Conservation (phyloP, 108 stramenopile genomes). For the Pseudonitzschia pungens region DNA sequence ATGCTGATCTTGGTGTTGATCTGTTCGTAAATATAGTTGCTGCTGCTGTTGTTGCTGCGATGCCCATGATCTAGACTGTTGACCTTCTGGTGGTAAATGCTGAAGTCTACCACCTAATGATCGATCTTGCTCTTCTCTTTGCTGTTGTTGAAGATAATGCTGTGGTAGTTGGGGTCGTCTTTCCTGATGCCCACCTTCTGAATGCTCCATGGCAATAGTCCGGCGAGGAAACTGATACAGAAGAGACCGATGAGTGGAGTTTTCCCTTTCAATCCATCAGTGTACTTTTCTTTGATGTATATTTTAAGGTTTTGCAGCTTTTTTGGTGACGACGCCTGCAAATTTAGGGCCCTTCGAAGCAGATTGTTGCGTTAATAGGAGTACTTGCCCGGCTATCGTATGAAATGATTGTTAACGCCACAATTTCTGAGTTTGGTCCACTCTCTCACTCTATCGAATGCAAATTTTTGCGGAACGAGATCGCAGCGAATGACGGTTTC, state of each 20-base stretch:
- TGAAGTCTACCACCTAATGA: slow-evolving; percentile 15
- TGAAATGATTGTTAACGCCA: not conserved
- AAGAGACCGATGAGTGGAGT: slow-evolving; percentile 3
- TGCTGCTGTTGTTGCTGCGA: slow-evolving; percentile 27
- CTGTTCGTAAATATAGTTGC: slow-evolving; percentile 14
- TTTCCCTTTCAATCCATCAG: slow-evolving; percentile 17
- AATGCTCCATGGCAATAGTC: slow-evolving; percentile 37
- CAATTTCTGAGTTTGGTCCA: not conserved
- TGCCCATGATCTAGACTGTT: slow-evolving; percentile 16
- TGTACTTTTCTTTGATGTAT: slow-evolving; percentile 9
- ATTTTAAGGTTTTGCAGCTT: not conserved
- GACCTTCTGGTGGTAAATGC: slow-evolving; percentile 7
- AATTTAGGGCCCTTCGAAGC: not conserved
- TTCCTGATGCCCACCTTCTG: slow-evolving; percentile 30
- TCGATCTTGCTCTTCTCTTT: slow-evolving; percentile 24
- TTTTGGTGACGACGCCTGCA: not conserved
- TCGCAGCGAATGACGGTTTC: not conserved
- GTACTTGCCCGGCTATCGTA: not conserved
- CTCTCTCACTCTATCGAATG: not conserved
- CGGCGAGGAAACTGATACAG: not conserved
- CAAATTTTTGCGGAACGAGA: not conserved
- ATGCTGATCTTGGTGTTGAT: slow-evolving; percentile 19
- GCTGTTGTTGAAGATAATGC: slow-evolving; percentile 41
- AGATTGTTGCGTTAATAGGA: not conserved
- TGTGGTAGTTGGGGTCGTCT: slow-evolving; percentile 22